Base-by-base conservation (phyloP, 179 eudicot species). In the Vitellaria paradoxa region DNA sequence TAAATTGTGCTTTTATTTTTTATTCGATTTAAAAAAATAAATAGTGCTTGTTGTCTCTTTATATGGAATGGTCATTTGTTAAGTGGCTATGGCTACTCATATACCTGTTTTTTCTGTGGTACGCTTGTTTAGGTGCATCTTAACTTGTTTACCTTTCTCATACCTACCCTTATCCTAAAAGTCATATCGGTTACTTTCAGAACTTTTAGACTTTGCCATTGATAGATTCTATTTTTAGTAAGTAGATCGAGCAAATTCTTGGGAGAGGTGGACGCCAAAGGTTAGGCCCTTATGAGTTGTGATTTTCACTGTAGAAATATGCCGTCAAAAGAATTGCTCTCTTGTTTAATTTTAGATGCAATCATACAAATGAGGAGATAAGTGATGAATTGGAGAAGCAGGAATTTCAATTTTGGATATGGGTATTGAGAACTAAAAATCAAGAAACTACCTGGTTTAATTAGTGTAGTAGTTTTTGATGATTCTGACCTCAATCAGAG, bases 1-100 rank as follows among this genome's bases (percentile, higher is more conserved):
- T 95, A 89, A 64, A 4, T 69, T 55, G 0, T 47, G 18, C 3
- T 1, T 53, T 65, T 71, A 20, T 40, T 46, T 45, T 80, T 62
- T 17, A 6, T 59, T 20, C 30, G 26, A 55, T 64, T 40, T 18
- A 11, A 30, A 52, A 5, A 76, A 20, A 15, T 30, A 61, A 20
- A 4, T 42, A 42, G 45, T 42, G 0, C 45, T 42, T 42, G 45
- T 42, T 42, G 45, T 42, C 3, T 42, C 45, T 5, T 42, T 42
- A 42, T 42, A 42, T 42, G 45, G 45, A 42, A 42, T 42, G 45
- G 45, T 42, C 45, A 42, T 42, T 42, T 42, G 45, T 42, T 42
- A 42, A 42, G 45, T 42, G 45, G 45, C 45, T 5, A 42, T 42
- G 45, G 6, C 45, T 42, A 42, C 45, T 42, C 5, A 42, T 42